Percentiles rank a stretch among this genome's conserved stretches.
Evolutionary conservation across 768 basidiomycete species (phyloP).

Genomic region (Mycena galopus): DNA sequence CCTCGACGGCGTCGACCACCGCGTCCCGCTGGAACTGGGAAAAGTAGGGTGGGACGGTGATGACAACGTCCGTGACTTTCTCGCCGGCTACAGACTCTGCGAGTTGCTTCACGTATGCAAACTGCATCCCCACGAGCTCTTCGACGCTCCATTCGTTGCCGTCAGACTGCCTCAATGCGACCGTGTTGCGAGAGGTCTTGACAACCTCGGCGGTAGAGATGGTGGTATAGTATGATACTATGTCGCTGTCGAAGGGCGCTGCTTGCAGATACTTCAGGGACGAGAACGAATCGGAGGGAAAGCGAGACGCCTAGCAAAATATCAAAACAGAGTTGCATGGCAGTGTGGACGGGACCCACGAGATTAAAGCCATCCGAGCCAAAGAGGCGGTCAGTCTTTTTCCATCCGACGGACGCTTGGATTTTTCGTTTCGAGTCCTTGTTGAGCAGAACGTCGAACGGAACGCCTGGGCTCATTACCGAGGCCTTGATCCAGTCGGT

Average conservation of each 20-base stretch:
- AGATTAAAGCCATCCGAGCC: constrained; percentile 90
- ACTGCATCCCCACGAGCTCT: constrained; percentile 94
- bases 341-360: constrained; percentile 62
- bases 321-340: constrained; percentile 9
- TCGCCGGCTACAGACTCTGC: constrained; percentile 85
- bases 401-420: constrained; percentile 91
- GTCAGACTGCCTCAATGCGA: constrained; percentile 70
- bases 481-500: constrained; percentile 98
- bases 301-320: constrained; percentile 82
- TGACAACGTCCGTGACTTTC: constrained; percentile 84
- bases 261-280: constrained; percentile 89
- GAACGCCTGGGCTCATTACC: constrained; percentile 92
- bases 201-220: constrained; percentile 67
- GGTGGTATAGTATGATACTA: constrained; percentile 68
- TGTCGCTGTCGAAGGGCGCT: constrained; percentile 69
- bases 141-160: constrained; percentile 85
- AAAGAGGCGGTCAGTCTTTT: constrained; percentile 90
- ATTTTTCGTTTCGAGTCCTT: constrained; percentile 98
- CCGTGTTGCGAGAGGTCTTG: constrained; percentile 71
- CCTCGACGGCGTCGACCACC: constrained; percentile 91
- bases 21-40: constrained; percentile 93
- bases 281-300: constrained; percentile 89
- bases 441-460: constrained; percentile 96
- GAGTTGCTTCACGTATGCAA: constrained; percentile 89
- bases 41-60: constrained; percentile 93